Conservation (phyloP, 177 flowering plant genomes). For the Tripterygium wilfordii region DNA sequence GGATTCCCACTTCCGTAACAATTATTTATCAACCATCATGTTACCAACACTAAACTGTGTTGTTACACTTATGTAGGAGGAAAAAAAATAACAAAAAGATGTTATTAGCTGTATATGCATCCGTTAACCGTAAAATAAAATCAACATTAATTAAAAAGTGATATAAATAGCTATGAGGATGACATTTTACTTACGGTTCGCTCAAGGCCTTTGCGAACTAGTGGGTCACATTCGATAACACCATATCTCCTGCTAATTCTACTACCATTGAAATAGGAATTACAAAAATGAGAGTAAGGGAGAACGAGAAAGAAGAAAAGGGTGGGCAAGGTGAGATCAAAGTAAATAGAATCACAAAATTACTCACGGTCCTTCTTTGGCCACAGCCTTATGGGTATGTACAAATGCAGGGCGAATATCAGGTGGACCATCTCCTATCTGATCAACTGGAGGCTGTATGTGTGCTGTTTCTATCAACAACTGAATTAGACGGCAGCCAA, state of each 20-base stretch:
- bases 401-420: slow-evolving; percentile 94
- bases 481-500: slow-evolving; percentile 79
- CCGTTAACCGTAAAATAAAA: too few relatives aligned
- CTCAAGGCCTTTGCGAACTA: slow-evolving; percentile 75
- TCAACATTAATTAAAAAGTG: too few relatives aligned
- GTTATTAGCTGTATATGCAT: too few relatives aligned
- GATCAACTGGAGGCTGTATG: slow-evolving; percentile 82
- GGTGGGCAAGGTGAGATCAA: not conserved
- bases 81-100: too few relatives aligned
- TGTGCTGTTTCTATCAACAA: slow-evolving; percentile 77
- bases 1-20: too few relatives aligned
- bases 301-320: not conserved
- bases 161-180: not conserved
- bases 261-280: slow-evolving; percentile 27
- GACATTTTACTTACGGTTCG: slow-evolving; percentile 57
- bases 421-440: slow-evolving; percentile 67
- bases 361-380: slow-evolving; percentile 46
- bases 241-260: slow-evolving; percentile 62
- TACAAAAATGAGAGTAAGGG: not conserved
- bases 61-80: too few relatives aligned
- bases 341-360: not conserved
- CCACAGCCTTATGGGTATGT: slow-evolving; percentile 47
- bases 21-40: too few relatives aligned
- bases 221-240: slow-evolving; percentile 81
- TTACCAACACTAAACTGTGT: too few relatives aligned